A percentile compares a stretch with the other conserved stretches of the same genome.
These are phyloP conservation scores for Medicago ruthenica DNA, from an alignment of 306 rosid species.

Conservation along the genomic window DNA sequence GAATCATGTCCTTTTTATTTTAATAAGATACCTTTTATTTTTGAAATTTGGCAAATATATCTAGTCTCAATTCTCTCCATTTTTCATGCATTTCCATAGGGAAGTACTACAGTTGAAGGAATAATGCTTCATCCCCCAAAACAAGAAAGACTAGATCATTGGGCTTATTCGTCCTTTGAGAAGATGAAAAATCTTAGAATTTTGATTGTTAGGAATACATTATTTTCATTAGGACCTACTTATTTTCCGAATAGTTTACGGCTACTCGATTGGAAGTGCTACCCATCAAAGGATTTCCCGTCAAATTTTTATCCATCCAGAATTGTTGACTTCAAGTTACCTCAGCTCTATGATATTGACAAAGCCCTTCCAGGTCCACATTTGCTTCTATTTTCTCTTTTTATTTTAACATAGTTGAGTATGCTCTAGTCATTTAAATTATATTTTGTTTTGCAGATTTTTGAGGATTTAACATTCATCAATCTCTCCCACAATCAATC, in stretches of 20 bases:
- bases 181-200: constrained; percentile 38
- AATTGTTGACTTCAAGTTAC: constrained; percentile 23
- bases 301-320: not conserved
- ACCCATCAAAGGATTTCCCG: constrained; percentile 22
- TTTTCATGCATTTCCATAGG: not conserved
- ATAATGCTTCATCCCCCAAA: constrained; percentile 37
- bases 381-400: too few species aligned
- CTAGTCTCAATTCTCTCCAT: not conserved
- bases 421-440: not conserved
- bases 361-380: constrained; percentile 36
- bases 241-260: constrained; percentile 32
- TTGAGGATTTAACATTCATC: constrained; percentile 13
- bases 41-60: not conserved
- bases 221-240: constrained; percentile 1
- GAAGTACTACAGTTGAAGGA: constrained; percentile 28
- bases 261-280: constrained; percentile 33
- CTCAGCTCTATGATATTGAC: not conserved
- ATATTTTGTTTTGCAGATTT: not conserved
- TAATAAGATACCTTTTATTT: not conserved
- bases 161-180: not conserved
- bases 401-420: not conserved
- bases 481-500: constrained; percentile 21
- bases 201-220: constrained; percentile 13
- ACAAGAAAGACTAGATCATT: not conserved
- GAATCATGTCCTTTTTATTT: not conserved